Conservation (phyloP, 805 yeast species). For the Candida insectalens region DNA sequence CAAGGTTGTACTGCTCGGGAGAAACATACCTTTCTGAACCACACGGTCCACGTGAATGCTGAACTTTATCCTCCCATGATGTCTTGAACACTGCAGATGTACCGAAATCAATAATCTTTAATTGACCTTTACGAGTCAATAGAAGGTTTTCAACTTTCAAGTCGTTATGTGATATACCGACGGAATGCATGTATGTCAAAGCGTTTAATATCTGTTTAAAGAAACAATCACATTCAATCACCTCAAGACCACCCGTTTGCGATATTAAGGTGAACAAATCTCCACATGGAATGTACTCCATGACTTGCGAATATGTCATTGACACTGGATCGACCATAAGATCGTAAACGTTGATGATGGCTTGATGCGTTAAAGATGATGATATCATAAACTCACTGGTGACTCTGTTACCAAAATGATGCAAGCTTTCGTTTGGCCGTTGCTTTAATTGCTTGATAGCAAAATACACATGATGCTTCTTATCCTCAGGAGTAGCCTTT, state of each 20-base stretch:
- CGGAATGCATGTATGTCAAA: constrained; percentile 74
- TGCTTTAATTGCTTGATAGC: constrained; percentile 73
- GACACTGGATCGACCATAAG: constrained; percentile 63
- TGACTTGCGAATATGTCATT: constrained; percentile 74
- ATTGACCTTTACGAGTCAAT: constrained; percentile 53
- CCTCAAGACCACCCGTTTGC: constrained; percentile 42
- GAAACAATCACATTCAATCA: constrained; percentile 76
- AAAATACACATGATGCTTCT: constrained; percentile 36
- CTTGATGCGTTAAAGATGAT: constrained; percentile 62
- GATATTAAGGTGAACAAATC: constrained; percentile 57
- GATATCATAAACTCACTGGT: constrained; percentile 89
- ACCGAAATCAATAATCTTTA: constrained; percentile 80
- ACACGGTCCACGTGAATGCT: constrained; percentile 60
- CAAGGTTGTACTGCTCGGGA: constrained; percentile 67
- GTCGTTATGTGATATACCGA: constrained; percentile 92
- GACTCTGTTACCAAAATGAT: constrained; percentile 57
- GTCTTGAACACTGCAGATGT: constrained; percentile 86
- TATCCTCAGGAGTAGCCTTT: constrained; percentile 30
- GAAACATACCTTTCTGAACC: constrained; percentile 91
- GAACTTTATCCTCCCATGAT: constrained; percentile 75
- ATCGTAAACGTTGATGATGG: constrained; percentile 70
- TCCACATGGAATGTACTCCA: constrained; percentile 93
- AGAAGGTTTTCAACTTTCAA: constrained; percentile 82
- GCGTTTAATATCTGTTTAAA: constrained; percentile 82
- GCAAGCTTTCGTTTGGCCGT: constrained; percentile 46